phyloP scores from a whole-genome alignment of 2,329 filamentous ascomycete species.

The Cytospora paraplurivora region DNA sequence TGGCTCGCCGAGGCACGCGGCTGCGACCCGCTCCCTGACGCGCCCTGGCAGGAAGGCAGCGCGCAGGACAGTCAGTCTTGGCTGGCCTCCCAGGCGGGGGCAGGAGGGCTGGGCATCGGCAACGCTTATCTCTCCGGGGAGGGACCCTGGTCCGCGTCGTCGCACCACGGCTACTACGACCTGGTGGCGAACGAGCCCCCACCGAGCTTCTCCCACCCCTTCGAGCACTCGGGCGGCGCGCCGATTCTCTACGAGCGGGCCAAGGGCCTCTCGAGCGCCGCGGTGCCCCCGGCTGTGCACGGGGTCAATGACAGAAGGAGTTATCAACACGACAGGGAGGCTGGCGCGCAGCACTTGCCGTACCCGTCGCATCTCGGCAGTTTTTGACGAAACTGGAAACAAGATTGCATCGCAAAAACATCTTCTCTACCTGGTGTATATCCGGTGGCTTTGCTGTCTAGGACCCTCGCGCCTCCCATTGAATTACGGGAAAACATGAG shows the following conservation, averaged over 20 bases:
- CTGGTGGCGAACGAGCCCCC: neutral
- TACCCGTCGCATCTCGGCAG: neutral
- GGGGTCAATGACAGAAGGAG: neutral
- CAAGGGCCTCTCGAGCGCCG: neutral
- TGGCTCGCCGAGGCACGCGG: constrained; percentile 26
- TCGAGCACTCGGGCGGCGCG: neutral
- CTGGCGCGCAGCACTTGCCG: neutral
- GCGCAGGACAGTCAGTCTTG: neutral
- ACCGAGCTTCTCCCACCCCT: neutral
- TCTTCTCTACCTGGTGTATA: neutral
- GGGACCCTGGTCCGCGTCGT: neutral
- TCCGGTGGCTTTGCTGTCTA: neutral
- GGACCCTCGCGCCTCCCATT: constrained; percentile 19
- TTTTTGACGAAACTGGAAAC: neutral
- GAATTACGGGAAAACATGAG: constrained; percentile 4
- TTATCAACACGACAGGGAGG: neutral
- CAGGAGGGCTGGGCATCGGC: constrained; percentile 6
- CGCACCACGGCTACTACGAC: neutral
- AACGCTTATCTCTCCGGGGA: neutral
- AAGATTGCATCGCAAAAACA: neutral
- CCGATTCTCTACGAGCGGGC: constrained; percentile 11
- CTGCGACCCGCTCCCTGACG: constrained; percentile 12
- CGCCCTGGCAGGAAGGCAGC: neutral
- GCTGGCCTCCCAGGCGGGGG: neutral
- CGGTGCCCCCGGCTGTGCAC: neutral